These are phyloP conservation scores for Cenchrus purpureus DNA, from an alignment of 176 grass and related monocot species.

Conservation along the genomic window DNA sequence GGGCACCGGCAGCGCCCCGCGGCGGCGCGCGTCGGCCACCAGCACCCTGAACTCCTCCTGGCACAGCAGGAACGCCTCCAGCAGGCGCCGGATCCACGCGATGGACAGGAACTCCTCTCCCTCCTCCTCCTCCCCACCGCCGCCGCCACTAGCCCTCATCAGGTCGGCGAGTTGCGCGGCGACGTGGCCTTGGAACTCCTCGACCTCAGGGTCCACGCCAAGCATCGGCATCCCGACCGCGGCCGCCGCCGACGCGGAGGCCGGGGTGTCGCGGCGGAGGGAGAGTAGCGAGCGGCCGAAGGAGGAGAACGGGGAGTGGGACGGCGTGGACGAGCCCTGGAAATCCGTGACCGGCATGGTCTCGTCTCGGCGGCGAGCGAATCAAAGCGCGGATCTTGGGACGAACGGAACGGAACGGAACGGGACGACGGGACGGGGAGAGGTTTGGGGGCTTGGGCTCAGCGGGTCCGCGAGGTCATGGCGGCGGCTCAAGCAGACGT, in stretches of 20 bases:
- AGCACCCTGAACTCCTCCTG: conserved; percentile 70
- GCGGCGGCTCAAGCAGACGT: not conserved
- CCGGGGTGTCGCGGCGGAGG: conserved; percentile 60
- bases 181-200: conserved; percentile 72
- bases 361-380: conserved; percentile 28
- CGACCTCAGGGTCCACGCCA: conserved; percentile 55
- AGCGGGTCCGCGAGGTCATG: not conserved
- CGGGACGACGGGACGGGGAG: not conserved
- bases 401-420: not conserved
- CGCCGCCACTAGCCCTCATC: not conserved
- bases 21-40: conserved; percentile 44
- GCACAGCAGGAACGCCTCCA: conserved; percentile 73
- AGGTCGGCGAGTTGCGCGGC: conserved; percentile 59
- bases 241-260: not conserved
- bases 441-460: not conserved
- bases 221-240: conserved; percentile 3
- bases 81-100: conserved; percentile 75
- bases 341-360: conserved; percentile 86
- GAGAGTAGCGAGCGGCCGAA: conserved; percentile 70
- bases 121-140: not conserved
- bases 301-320: conserved; percentile 63
- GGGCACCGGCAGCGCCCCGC: not conserved
- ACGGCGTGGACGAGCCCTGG: conserved; percentile 55
- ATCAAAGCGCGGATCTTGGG: conserved; percentile 21
- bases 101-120: conserved; percentile 58